These are phyloP conservation scores for Plasmodium knowlesi DNA, from an alignment of 169 alveolate genomes.

Conservation along the genomic window DNA sequence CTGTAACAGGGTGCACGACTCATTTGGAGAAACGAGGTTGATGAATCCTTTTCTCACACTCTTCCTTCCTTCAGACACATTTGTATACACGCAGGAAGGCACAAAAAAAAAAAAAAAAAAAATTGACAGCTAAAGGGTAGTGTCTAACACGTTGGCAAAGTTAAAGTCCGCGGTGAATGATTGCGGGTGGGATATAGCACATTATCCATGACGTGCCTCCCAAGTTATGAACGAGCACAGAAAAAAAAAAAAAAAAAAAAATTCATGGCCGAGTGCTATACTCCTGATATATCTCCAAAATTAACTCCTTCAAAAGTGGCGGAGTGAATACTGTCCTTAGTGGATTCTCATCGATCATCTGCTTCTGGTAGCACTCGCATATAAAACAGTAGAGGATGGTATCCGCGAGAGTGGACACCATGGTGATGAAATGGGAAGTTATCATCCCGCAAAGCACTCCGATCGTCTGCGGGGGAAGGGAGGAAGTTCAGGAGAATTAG, in stretches of 20 bases:
- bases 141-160: not conserved
- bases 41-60: not conserved
- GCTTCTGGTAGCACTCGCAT: conserved; percentile 69
- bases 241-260: not conserved
- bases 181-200: not conserved
- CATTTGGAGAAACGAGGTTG: not conserved
- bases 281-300: conserved; percentile 59
- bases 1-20: not conserved
- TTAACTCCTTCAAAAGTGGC: conserved; percentile 31
- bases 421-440: conserved; percentile 49
- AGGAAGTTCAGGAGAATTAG: too few relatives aligned
- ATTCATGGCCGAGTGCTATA: conserved; percentile 19
- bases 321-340: conserved; percentile 60
- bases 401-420: conserved; percentile 30
- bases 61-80: not conserved
- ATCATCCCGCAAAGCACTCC: conserved; percentile 52
- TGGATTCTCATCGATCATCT: conserved; percentile 61
- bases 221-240: not conserved
- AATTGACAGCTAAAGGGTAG: not conserved
- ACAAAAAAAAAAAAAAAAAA: not conserved
- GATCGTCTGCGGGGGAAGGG: conserved; percentile 25
- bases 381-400: conserved; percentile 46
- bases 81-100: not conserved
- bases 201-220: not conserved
- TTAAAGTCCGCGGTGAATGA: not conserved